Evolutionary conservation across 1,284 basidiomycete genomes (phyloP).

Genomic region (Rhodotorula sp.): DNA sequence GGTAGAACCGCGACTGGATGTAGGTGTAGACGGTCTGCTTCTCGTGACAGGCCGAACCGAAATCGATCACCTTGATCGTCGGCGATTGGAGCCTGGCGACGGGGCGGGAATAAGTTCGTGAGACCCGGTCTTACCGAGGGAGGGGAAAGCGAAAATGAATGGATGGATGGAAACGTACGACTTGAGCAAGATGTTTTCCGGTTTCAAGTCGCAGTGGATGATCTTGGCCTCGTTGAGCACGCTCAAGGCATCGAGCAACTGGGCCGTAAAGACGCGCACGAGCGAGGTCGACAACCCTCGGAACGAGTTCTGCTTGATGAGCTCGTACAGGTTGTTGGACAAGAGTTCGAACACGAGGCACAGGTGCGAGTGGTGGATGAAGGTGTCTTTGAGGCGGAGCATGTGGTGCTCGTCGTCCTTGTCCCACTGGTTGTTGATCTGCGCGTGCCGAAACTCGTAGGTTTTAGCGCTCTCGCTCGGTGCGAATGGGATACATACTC

Average conservation of each 20-base stretch:
- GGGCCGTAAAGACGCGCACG: slow-evolving; percentile 93
- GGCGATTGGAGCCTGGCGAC: slow-evolving; percentile 80
- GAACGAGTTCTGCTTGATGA: slow-evolving; percentile 99
- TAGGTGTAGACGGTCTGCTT: slow-evolving; percentile 99
- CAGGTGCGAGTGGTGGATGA: slow-evolving; percentile 93
- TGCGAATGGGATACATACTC: too few relatives aligned
- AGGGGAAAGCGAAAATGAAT: slow-evolving; percentile 18
- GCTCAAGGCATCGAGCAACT: slow-evolving; percentile 86
- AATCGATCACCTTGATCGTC: slow-evolving; percentile 98
- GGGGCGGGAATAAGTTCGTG: not conserved
- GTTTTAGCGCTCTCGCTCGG: too few relatives aligned
- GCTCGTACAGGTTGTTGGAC: slow-evolving; percentile 95
- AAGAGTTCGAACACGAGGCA: slow-evolving; percentile 97
- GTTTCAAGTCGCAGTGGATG: slow-evolving; percentile 98
- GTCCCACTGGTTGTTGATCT: slow-evolving; percentile 91
- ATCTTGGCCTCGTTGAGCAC: slow-evolving; percentile 91
- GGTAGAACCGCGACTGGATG: slow-evolving; percentile 98
- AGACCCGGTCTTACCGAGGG: not conserved
- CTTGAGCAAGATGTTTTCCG: slow-evolving; percentile 91
- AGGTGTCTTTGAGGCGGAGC: slow-evolving; percentile 88
- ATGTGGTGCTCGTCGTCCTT: slow-evolving; percentile 96
- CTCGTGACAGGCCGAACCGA: slow-evolving; percentile 97
- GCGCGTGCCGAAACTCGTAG: not conserved
- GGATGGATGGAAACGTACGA: slow-evolving; percentile 61
- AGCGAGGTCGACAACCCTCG: slow-evolving; percentile 87